Percentiles rank a stretch among this genome's conserved stretches.
Evolutionary conservation across 2,329 filamentous ascomycete genomes (phyloP).

Genomic region (Monosporascus sp.): DNA sequence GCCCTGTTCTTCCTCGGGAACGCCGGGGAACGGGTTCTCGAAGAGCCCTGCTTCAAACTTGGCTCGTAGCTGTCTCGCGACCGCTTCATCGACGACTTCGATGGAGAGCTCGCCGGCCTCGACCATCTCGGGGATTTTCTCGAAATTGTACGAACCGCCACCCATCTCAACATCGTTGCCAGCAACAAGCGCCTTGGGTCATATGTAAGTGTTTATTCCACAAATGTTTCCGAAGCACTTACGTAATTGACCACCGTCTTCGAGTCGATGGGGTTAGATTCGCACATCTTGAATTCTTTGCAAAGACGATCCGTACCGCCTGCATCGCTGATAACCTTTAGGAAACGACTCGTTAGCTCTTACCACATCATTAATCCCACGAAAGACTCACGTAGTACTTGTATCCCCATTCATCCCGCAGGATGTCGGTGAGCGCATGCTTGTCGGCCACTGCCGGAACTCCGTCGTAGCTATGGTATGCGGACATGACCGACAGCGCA

Average conservation of each 20-base stretch:
- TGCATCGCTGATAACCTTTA: slow-evolving; percentile 54
- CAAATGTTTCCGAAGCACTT: slow-evolving; percentile 8
- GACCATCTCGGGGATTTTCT: slow-evolving; percentile 61
- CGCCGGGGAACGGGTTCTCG: slow-evolving; percentile 61
- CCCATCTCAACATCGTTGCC: slow-evolving; percentile 76
- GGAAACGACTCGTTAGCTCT: not conserved
- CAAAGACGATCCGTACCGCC: slow-evolving; percentile 67
- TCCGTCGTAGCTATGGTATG: slow-evolving; percentile 72
- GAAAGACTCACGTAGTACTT: slow-evolving; percentile 54
- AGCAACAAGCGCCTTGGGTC: slow-evolving; percentile 52
- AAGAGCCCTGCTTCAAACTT: slow-evolving; percentile 70
- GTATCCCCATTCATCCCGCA: slow-evolving; percentile 69
- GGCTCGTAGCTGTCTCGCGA: slow-evolving; percentile 58
- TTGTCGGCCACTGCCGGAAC: slow-evolving; percentile 62
- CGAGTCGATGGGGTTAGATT: slow-evolving; percentile 54
- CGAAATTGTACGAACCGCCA: slow-evolving; percentile 66
- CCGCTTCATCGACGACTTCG: slow-evolving; percentile 59
- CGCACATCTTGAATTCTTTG: slow-evolving; percentile 59
- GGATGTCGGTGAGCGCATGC: slow-evolving; percentile 62
- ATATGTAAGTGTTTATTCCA: not conserved
- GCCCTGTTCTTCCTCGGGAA: slow-evolving; percentile 48
- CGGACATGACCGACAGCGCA: slow-evolving; percentile 66
- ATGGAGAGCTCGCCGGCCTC: slow-evolving; percentile 56
- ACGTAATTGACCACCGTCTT: slow-evolving; percentile 59
- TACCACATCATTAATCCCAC: slow-evolving; percentile 5